Percentiles rank a stretch among this genome's conserved stretches.
These are phyloP conservation scores for Cyberlindnera maclurae DNA, from an alignment of 805 yeast genomes.

Conservation along the genomic window DNA sequence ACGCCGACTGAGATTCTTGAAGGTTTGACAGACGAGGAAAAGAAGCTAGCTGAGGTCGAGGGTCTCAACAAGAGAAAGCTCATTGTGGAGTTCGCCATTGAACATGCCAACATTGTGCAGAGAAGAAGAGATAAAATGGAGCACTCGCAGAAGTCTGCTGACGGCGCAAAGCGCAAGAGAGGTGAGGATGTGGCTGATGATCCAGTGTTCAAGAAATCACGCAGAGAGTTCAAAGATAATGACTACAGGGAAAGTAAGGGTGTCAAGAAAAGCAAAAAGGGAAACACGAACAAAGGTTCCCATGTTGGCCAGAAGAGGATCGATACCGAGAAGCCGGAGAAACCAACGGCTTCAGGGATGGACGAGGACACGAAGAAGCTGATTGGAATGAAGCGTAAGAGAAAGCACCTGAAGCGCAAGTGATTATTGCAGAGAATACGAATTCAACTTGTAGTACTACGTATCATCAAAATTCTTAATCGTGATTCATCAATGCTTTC, in stretches of 20 bases:
- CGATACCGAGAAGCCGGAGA: constrained; percentile 5
- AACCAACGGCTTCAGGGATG: constrained; percentile 28
- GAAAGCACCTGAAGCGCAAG: constrained; percentile 41
- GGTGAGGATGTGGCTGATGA: constrained; percentile 15
- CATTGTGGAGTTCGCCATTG: constrained; percentile 93
- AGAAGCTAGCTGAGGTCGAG: constrained; percentile 46
- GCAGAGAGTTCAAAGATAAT: constrained; percentile 9
- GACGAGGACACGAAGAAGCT: constrained; percentile 53
- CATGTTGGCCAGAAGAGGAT: constrained; percentile 20
- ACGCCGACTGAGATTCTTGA: constrained; percentile 59
- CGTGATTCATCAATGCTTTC: constrained; percentile 46
- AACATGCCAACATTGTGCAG: constrained; percentile 88
- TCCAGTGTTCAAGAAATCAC: constrained; percentile 3
- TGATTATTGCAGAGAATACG: neutral
- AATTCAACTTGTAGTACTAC: neutral
- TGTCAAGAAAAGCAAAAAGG: constrained; percentile 27
- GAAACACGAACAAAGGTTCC: constrained; percentile 37
- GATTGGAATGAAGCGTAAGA: constrained; percentile 64
- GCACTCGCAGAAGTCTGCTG: constrained; percentile 31
- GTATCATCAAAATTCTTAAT: neutral
- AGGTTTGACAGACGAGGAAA: constrained; percentile 66
- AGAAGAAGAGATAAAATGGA: constrained; percentile 71
- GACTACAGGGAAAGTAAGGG: neutral
- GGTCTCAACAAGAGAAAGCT: constrained; percentile 57
- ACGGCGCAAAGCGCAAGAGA: constrained; percentile 22